Percentiles rank a stretch among this genome's conserved stretches.
These are phyloP conservation scores for Haematococcus lacustris DNA, from an alignment of 139 green algal species.

Conservation along the genomic window DNA sequence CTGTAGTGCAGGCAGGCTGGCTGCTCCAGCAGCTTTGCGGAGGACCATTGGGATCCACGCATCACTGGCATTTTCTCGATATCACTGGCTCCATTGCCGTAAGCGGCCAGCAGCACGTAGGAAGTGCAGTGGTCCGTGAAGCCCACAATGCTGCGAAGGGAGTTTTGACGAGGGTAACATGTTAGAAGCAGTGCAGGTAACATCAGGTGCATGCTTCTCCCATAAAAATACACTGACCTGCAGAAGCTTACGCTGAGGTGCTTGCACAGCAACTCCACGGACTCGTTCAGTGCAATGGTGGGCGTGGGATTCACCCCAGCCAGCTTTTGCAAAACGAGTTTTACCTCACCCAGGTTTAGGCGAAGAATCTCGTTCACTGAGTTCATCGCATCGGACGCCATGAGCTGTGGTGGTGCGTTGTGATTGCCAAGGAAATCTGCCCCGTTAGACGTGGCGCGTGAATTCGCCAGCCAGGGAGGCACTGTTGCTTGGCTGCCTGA, in stretches of 20 bases:
- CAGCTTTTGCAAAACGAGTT: conserved; percentile 50
- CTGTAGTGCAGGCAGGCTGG: conserved; percentile 28
- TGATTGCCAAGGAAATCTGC: no score
- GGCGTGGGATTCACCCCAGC: conserved; percentile 40
- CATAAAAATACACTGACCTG: no score
- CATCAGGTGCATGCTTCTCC: no score
- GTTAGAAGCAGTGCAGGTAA: no score
- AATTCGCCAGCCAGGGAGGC: no score
- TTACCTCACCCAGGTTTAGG: conserved; percentile 42
- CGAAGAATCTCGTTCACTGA: conserved; percentile 28
- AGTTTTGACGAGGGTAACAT: no score
- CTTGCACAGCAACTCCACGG: conserved; percentile 49
- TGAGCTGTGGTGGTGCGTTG: no score
- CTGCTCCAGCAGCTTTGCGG: conserved; percentile 35
- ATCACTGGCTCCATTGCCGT: conserved; percentile 36
- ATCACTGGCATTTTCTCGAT: conserved; percentile 46
- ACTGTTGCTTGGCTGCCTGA: no score
- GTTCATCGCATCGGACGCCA: background rate
- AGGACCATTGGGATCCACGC: conserved; percentile 37
- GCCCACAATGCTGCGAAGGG: conserved; percentile 33
- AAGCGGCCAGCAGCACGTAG: conserved; percentile 45
- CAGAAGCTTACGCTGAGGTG: conserved; percentile 40
- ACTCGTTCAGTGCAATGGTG: conserved; percentile 46
- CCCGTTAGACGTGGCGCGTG: no score
- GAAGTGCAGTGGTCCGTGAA: conserved; percentile 48